Conservation (phyloP, 345 rosid genomes). For the Hibiscus syriacus region DNA sequence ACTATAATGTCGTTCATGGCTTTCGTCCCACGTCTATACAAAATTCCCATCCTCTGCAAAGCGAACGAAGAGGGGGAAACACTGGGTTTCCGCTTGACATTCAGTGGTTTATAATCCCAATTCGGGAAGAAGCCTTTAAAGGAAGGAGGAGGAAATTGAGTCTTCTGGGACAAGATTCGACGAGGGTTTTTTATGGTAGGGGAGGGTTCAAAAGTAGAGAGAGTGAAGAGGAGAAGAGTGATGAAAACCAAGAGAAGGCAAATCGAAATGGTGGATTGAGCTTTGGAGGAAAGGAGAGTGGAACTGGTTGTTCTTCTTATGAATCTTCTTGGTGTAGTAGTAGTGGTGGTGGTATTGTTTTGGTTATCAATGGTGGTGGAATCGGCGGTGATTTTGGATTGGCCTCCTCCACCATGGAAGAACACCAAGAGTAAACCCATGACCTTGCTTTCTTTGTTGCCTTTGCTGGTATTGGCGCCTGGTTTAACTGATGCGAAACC, state of each 20-base stretch:
- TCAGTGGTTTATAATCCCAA: neutral
- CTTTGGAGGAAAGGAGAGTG: neutral
- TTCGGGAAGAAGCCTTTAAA: neutral
- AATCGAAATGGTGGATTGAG: neutral
- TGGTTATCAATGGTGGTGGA: neutral
- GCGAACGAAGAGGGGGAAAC: neutral
- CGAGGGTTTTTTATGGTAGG: neutral
- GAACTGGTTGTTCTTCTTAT: neutral
- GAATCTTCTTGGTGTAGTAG: neutral
- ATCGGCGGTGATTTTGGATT: neutral
- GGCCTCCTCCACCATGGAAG: neutral
- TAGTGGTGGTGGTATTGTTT: neutral
- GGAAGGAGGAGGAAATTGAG: neutral
- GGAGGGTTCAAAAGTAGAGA: neutral
- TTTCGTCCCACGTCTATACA: neutral
- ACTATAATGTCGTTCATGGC: neutral
- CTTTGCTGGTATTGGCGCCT: neutral
- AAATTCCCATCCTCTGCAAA: neutral
- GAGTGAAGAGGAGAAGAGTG: neutral
- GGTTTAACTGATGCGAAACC: neutral
- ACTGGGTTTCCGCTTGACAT: neutral
- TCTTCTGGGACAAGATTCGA: neutral
- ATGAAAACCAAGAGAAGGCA: neutral
- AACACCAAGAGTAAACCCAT: neutral
- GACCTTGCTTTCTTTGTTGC: neutral